phyloP scores from a whole-genome alignment of 139 green algal species.

The Chlorella vulgaris region DNA sequence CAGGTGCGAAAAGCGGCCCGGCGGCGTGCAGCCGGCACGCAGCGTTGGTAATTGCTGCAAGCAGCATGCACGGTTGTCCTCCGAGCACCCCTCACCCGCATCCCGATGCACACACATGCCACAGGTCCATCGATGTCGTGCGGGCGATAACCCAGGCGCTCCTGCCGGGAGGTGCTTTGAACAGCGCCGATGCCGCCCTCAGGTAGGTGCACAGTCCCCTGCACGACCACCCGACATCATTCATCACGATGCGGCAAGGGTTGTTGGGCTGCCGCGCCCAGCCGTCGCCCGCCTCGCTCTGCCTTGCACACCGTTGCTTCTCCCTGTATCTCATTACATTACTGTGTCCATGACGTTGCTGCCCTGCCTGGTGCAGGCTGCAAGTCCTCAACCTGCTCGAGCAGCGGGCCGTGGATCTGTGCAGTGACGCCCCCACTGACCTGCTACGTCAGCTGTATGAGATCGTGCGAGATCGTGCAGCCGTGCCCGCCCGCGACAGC shows the following conservation, averaged over 20 bases:
- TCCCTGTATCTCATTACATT: no score
- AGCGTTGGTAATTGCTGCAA: no score
- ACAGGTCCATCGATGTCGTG: neutral
- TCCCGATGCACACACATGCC: neutral
- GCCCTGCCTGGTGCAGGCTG: no score
- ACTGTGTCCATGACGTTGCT: no score
- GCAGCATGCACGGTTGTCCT: no score
- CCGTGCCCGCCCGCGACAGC: neutral
- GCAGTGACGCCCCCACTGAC: neutral
- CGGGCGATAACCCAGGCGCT: neutral
- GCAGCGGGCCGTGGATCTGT: slow-evolving; percentile 4
- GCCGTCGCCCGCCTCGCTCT: no score
- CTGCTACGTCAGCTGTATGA: neutral
- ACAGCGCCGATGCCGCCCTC: neutral
- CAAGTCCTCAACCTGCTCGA: slow-evolving; percentile 7
- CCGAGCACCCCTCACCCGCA: no score
- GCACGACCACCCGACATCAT: no score
- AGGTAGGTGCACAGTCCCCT: neutral
- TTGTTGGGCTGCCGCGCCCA: no score
- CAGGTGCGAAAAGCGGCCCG: neutral
- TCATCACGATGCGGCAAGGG: no score
- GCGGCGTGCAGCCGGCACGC: no score
- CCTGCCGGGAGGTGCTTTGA: neutral
- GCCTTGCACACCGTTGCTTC: no score
- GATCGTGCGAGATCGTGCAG: slow-evolving; percentile 9